Evolutionary conservation across 1,284 basidiomycete species (phyloP), one percentile per base, ranked within the genome.

Genomic region (Trametes sp.): DNA sequence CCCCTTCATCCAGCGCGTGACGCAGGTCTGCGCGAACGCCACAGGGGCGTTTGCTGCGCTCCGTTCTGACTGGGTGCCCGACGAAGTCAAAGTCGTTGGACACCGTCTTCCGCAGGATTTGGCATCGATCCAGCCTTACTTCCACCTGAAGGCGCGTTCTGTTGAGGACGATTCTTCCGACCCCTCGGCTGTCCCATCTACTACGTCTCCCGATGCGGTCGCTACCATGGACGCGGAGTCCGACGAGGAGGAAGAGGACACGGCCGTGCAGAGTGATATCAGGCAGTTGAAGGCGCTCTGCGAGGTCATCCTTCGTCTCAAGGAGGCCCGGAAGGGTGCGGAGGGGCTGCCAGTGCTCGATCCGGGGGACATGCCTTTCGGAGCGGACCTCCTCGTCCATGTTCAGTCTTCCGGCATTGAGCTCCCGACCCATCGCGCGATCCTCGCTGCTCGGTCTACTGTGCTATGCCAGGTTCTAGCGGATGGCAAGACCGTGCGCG

Each of bases 11-110:
- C 96, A 98, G 72, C 89, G 97, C 14, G 87, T 93, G 23, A 87
- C 92, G 54, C 84, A 86, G 44, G 98, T 99, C 4, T 90, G 89
- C 52, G 90, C 93, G 3, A 98, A 95, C 72, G 92, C 88, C 63
- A 91, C 93, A 0, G 97, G 97, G 4, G 93, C 94, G 0, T 96
- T 95, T 75, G 95, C 90, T 2, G 96, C 94, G 0, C 80, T 99
- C 50, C 85, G 92, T 26, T 83, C 90, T 4, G 95, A 98, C 65
- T 90, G 88, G 50, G 77, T 77, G 29, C 86, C 92, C 0, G 79
- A 78, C 1, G 78, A 83, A 16, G 88, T 98, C 51, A 74, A 75
- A 0, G 72, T 92, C 10, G 75, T 77, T 0, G 93, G 93, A 1
- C 83, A 85, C 53, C 78, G 78, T 1, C 77, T 98, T 24, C 80